Conservation (phyloP, 2,329 filamentous ascomycete genomes). For the Scedosporium apiospermum region DNA sequence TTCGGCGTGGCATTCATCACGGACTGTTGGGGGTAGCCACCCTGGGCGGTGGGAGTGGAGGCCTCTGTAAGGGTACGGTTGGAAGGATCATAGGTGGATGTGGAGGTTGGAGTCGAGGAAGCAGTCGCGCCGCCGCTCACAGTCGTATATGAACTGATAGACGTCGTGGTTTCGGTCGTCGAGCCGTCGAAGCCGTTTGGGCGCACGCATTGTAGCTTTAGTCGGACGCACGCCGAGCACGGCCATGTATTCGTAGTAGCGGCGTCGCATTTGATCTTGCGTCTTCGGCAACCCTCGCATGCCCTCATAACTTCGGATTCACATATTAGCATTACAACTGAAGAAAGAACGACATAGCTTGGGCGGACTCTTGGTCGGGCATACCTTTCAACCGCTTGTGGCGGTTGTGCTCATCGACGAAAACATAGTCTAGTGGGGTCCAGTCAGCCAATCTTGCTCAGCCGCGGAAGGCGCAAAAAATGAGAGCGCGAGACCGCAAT, state of each 20-base stretch:
- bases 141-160: not conserved
- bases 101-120: constrained; percentile 32
- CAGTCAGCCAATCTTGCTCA: constrained; percentile 17
- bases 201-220: constrained; percentile 89
- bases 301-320: constrained; percentile 73
- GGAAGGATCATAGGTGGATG: constrained; percentile 1
- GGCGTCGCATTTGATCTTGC: constrained; percentile 97
- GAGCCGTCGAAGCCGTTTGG: constrained; percentile 63
- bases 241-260: constrained; percentile 97
- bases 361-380: constrained; percentile 7
- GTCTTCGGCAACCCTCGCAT: constrained; percentile 85
- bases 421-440: constrained; percentile 73
- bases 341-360: not conserved
- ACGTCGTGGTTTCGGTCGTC: constrained; percentile 8
- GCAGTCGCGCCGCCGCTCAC: constrained; percentile 10
- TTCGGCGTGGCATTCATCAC: constrained; percentile 33
- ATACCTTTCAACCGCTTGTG: constrained; percentile 93
- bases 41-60: constrained; percentile 31
- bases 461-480: constrained; percentile 4
- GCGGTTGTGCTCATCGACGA: constrained; percentile 96
- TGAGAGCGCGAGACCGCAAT: constrained; percentile 5
- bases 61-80: not conserved
- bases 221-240: constrained; percentile 81
- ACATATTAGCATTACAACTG: not conserved
- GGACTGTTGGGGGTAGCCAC: constrained; percentile 27